These are phyloP conservation scores for Peniophora sp. DNA, from an alignment of 1,284 basidiomycete genomes.

Conservation along the genomic window DNA sequence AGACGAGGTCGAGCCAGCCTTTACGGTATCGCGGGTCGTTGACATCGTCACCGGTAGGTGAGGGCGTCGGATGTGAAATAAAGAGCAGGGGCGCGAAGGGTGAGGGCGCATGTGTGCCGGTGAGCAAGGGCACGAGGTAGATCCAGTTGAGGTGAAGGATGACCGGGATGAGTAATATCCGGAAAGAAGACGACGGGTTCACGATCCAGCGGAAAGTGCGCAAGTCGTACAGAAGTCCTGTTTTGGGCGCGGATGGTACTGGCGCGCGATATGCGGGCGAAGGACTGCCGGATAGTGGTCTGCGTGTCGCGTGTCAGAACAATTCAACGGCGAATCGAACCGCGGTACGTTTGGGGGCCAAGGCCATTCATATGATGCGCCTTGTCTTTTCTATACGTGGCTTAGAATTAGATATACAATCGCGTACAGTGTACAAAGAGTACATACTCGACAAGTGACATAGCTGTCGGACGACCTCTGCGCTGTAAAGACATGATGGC, in stretches of 20 bases:
- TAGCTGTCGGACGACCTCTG: constrained; percentile 9
- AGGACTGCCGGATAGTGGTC: constrained; percentile 14
- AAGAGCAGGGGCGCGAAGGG: constrained; percentile 75
- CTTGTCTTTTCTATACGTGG: constrained; percentile 34
- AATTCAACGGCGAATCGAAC: background rate
- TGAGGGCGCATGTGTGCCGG: constrained; percentile 50
- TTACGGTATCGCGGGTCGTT: constrained; percentile 68
- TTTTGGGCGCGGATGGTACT: constrained; percentile 3
- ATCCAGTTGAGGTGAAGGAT: constrained; percentile 73
- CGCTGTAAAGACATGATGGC: constrained; percentile 1
- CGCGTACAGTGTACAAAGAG: background rate
- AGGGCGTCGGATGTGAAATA: constrained; percentile 61
- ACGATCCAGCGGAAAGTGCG: constrained; percentile 64
- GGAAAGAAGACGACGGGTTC: constrained; percentile 66
- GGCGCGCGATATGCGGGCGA: background rate
- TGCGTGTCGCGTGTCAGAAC: constrained; percentile 29
- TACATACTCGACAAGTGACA: constrained; percentile 15
- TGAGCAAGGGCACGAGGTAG: constrained; percentile 35
- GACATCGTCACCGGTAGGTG: constrained; percentile 29
- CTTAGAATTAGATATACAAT: background rate
- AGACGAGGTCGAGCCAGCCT: constrained; percentile 72
- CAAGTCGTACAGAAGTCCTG: constrained; percentile 25
- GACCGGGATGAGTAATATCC: constrained; percentile 66
- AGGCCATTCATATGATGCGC: constrained; percentile 54
- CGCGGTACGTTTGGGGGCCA: constrained; percentile 50